A percentile compares a stretch with the other conserved stretches of the same genome.
phyloP scores from a whole-genome alignment of 2,329 filamentous ascomycete species.

The Gremmenia infestans region DNA sequence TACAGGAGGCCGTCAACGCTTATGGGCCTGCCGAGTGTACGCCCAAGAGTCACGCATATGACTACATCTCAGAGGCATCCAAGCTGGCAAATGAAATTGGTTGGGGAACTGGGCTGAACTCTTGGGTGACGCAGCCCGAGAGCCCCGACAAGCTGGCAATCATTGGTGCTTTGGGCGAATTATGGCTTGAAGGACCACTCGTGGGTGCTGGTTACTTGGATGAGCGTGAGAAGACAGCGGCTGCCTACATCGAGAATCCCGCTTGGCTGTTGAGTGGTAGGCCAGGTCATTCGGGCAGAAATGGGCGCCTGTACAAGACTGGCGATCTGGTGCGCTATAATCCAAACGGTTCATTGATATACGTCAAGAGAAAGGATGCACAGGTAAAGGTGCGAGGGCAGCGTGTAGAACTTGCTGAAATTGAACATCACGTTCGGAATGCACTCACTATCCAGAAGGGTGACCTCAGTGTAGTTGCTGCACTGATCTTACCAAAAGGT shows the following conservation, averaged over 20 bases:
- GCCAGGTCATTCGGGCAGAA: constrained; percentile 31
- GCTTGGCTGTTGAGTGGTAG: constrained; percentile 31
- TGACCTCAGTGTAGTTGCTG: not conserved
- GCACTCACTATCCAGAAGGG: not conserved
- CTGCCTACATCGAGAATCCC: not conserved
- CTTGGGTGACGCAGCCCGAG: not conserved
- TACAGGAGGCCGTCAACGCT: not conserved
- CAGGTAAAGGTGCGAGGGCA: constrained; percentile 56
- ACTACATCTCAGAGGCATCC: not conserved
- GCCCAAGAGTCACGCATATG: not conserved
- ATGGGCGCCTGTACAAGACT: constrained; percentile 50
- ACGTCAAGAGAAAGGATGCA: constrained; percentile 57
- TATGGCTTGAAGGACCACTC: constrained; percentile 40
- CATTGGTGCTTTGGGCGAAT: constrained; percentile 13
- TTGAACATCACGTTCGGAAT: constrained; percentile 34
- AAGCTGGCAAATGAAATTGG: not conserved
- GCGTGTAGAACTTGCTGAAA: constrained; percentile 53
- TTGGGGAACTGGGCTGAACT: not conserved
- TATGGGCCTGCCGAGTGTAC: not conserved
- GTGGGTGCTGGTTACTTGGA: constrained; percentile 57
- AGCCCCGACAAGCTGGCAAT: constrained; percentile 8
- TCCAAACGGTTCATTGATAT: constrained; percentile 44
- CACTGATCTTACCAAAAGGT: not conserved
- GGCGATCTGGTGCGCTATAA: constrained; percentile 53
- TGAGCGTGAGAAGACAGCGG: constrained; percentile 49